Base-by-base conservation (phyloP, 768 basidiomycete species). In the Kondoa subrosea region DNA sequence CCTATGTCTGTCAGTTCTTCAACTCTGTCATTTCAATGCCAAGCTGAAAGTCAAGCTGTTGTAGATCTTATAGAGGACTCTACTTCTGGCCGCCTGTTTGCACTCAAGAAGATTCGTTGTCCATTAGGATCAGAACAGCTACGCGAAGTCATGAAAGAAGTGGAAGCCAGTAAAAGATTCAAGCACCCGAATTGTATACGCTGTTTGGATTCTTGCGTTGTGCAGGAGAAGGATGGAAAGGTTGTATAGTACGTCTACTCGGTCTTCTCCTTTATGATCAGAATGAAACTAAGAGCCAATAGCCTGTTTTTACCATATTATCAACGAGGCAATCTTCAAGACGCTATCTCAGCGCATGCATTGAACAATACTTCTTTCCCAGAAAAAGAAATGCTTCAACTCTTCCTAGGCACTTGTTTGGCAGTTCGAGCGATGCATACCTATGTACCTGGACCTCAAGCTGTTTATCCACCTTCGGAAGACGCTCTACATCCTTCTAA, bases 181-280 rank as follows among this genome's bases (percentile, higher is more conserved):
- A 91, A 89, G 76, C 93, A 96, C 77, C 88, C 87, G 25, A 96
- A 97, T 77, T 96, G 97, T 74, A 99, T 99, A 76, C 87, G 87
- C 40, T 79, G 69, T 64, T 69, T 75, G 58, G 71, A 71, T 59
- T 56, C 58, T 33, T 66, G 33, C 31, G 65, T 66, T 56, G 56
- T 67, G 27, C 66, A 72, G 57, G 65, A 72, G 69, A 66, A 64
- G 4, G 59, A 64, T 25, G 62, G 71, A 59, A 72, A 73, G 64
- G 62, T 72, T 57, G 71, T 72, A 56, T 71, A 70, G 34, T 65
- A 26, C 33, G 34, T 31, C 17, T 4, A 21, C n/a, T n/a, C n/a
- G 34, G n/a, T 57, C n/a, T 57, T 26, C 25, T 29, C 65, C 16
- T n/a, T 26, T 17, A 33, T 16, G 17, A 26, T 14, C 15, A 21